These are phyloP conservation scores for Colletotrichum sansevieriae DNA, from an alignment of 2,329 filamentous ascomycete species.

Conservation along the genomic window DNA sequence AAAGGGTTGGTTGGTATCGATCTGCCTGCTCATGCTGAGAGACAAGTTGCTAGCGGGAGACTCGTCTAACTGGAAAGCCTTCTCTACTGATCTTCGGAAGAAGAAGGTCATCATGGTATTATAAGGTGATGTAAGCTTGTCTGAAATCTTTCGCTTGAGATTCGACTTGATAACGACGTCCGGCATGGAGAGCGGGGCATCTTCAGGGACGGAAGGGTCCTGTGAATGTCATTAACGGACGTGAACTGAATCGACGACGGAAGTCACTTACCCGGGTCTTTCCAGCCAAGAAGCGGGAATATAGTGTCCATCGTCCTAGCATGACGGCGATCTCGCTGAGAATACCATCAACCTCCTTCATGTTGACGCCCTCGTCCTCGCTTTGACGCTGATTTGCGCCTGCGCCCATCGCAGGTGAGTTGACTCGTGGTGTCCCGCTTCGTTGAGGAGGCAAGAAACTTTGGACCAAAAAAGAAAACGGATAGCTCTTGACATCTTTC, in stretches of 20 bases:
- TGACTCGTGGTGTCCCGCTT: conserved; percentile 74
- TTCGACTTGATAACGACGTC: conserved; percentile 83
- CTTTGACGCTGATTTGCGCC: conserved; percentile 69
- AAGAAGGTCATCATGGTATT: conserved; percentile 96
- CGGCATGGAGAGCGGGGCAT: conserved; percentile 74
- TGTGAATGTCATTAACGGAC: conserved; percentile 51
- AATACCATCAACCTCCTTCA: conserved; percentile 93
- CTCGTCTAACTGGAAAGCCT: conserved; percentile 97
- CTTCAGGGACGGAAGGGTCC: conserved; percentile 64
- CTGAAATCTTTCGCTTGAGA: conserved; percentile 81
- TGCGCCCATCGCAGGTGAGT: conserved; percentile 78
- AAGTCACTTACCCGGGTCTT: conserved; percentile 79
- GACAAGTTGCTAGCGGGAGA: conserved; percentile 79
- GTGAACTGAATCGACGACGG: neutral
- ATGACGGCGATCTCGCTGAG: conserved; percentile 91
- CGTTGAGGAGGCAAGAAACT: conserved; percentile 86
- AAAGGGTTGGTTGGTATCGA: conserved; percentile 85
- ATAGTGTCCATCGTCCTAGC: conserved; percentile 93
- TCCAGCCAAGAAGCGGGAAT: conserved; percentile 86
- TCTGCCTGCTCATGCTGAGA: conserved; percentile 77
- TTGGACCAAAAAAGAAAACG: conserved; percentile 96
- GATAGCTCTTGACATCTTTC: conserved; percentile 97
- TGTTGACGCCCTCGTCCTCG: conserved; percentile 94
- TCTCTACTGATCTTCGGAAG: conserved; percentile 95
- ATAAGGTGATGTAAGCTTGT: conserved; percentile 83